Evolutionary conservation across 2,329 filamentous ascomycete species (phyloP).

Genomic region (Amphichorda felina): DNA sequence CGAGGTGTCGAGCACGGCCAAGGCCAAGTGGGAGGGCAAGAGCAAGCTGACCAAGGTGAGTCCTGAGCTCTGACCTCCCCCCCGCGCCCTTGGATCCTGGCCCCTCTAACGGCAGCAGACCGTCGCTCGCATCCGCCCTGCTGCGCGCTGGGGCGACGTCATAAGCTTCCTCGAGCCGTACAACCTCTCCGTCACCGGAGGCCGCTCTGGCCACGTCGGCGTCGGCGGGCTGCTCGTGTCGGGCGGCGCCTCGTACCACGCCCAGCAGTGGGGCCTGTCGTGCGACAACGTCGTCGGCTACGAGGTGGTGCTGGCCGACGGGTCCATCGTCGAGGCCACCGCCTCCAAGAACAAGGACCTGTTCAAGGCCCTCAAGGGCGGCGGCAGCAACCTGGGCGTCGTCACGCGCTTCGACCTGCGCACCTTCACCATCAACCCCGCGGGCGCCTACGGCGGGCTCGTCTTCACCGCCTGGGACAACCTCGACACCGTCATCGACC

Average conservation of each 20-base stretch:
- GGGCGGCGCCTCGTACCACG: constrained; percentile 37
- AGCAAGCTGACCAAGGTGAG: too few relatives aligned
- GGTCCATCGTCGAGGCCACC: constrained; percentile 26
- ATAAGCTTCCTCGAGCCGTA: constrained; percentile 19
- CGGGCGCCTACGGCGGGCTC: constrained; percentile 18
- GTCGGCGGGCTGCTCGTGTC: constrained; percentile 32
- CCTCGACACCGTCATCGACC: constrained; percentile 20
- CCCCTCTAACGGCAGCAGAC: too few relatives aligned
- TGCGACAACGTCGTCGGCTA: constrained; percentile 25
- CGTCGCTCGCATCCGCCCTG: constrained; percentile 23
- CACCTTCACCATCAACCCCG: constrained; percentile 15
- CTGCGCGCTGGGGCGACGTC: constrained; percentile 24
- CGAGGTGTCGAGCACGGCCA: constrained; percentile 16
- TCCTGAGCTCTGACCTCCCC: too few relatives aligned
- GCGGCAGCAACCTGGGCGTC: constrained; percentile 30
- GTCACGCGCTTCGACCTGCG: constrained; percentile 16
- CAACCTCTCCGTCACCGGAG: constrained; percentile 23
- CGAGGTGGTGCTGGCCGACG: constrained; percentile 27
- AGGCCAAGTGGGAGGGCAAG: too few relatives aligned
- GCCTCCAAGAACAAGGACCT: constrained; percentile 22
- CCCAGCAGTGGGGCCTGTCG: constrained; percentile 29
- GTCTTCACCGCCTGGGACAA: constrained; percentile 16
- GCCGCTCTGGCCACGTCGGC: constrained; percentile 25
- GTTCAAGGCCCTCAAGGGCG: constrained; percentile 29
- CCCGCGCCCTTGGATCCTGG: too few relatives aligned